Evolutionary conservation across 1,284 basidiomycete species (phyloP).

Genomic region (Ceraceosorus guamensis): DNA sequence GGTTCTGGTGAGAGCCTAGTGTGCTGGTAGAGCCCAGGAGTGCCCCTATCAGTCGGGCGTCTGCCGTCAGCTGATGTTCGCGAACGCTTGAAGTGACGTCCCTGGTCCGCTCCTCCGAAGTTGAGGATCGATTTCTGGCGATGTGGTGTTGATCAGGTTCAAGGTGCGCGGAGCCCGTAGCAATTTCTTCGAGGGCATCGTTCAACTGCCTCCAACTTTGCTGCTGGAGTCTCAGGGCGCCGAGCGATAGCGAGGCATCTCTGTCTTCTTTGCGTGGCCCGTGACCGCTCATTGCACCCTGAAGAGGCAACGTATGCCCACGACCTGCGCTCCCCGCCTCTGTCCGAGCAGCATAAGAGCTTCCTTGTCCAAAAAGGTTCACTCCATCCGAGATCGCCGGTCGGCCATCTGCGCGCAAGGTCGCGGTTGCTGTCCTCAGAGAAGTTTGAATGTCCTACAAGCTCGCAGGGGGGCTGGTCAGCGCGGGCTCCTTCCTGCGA

Average conservation of each 20-base stretch:
- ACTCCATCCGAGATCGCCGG: not conserved
- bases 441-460: not conserved
- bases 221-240: not conserved
- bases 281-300: not conserved
- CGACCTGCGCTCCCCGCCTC: not conserved
- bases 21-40: no score
- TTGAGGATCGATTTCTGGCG: no score
- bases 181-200: not conserved
- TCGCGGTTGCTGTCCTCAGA: not conserved
- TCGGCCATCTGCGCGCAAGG: not conserved
- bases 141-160: no score
- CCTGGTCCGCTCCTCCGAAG: no score
- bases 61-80: no score
- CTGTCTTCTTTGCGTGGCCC: no score
- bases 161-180: not conserved
- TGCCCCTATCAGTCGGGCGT: no score
- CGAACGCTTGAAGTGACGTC: no score
- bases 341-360: not conserved
- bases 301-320: not conserved
- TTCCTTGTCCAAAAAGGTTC: not conserved
- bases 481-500: no score
- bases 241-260: not conserved
- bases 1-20: no score
- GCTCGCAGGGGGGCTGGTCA: not conserved
- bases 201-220: not conserved